Conservation (phyloP, 2,329 filamentous ascomycete genomes). For the Endocalyx cinctus region DNA sequence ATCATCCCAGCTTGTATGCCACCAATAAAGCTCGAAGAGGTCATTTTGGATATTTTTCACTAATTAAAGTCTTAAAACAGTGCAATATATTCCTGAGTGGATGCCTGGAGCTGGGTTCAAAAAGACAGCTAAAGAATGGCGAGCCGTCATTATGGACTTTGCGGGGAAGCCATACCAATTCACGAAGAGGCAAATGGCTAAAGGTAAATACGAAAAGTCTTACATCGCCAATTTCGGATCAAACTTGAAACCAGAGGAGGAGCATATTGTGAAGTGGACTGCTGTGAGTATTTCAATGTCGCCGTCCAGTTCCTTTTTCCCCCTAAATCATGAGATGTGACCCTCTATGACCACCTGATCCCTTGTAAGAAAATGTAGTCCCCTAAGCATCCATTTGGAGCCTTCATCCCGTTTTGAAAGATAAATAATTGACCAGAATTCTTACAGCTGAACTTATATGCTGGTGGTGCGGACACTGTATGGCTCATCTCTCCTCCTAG, state of each 20-base stretch:
- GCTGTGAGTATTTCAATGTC: no score
- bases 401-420: no score
- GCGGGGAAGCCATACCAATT: slow-evolving; percentile 17
- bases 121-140: slow-evolving; percentile 11
- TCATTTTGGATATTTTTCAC: background rate
- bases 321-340: no score
- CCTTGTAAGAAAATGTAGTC: background rate
- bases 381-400: background rate
- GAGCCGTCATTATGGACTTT: slow-evolving; percentile 4
- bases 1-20: slow-evolving; percentile 18
- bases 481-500: slow-evolving; percentile 1
- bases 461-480: slow-evolving; percentile 20
- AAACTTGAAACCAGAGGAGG: slow-evolving; percentile 6
- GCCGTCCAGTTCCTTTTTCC: no score
- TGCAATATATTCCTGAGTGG: slow-evolving; percentile 22
- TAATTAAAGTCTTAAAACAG: slow-evolving; percentile 5
- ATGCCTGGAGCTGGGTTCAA: slow-evolving; percentile 24
- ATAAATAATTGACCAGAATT: slow-evolving; percentile 12
- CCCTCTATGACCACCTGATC: no score
- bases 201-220: slow-evolving; percentile 9
- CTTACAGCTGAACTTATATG: slow-evolving; percentile 16
- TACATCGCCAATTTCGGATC: slow-evolving; percentile 11
- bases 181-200: slow-evolving; percentile 13
- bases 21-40: background rate
- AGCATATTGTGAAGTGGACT: slow-evolving; percentile 13